Conservation (phyloP, 2,329 filamentous ascomycete genomes). For the Aspergillus eucalypticola region DNA sequence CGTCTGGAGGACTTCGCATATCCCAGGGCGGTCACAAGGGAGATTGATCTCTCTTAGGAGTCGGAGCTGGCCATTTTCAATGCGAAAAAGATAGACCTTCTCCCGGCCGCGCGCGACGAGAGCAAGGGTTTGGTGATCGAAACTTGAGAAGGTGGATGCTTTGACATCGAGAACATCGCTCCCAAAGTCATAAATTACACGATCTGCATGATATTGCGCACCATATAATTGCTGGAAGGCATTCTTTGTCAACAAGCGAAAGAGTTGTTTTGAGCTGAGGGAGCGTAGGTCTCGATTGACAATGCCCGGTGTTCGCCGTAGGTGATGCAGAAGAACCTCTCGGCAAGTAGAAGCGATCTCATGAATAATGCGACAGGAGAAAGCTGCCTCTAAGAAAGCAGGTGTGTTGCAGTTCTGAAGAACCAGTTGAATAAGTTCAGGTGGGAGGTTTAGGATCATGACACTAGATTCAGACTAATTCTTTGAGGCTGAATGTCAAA, state of each 20-base stretch:
- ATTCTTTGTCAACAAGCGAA: slow-evolving; percentile 32
- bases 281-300: slow-evolving; percentile 20
- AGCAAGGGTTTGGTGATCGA: slow-evolving; percentile 22
- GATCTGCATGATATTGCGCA: slow-evolving; percentile 35
- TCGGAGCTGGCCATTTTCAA: slow-evolving; percentile 20
- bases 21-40: slow-evolving; percentile 28
- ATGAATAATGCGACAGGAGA: slow-evolving; percentile 39
- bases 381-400: slow-evolving; percentile 41
- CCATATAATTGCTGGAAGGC: slow-evolving; percentile 39
- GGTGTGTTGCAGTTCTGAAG: slow-evolving; percentile 36
- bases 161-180: slow-evolving; percentile 31
- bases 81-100: slow-evolving; percentile 30
- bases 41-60: slow-evolving; percentile 21
- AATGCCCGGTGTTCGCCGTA: slow-evolving; percentile 37
- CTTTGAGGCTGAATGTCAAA: not conserved
- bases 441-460: slow-evolving; percentile 40
- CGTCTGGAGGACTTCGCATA: slow-evolving; percentile 35
- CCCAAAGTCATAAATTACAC: slow-evolving; percentile 30
- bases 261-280: slow-evolving; percentile 30
- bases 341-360: slow-evolving; percentile 37
- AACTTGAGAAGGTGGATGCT: slow-evolving; percentile 34
- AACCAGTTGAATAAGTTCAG: slow-evolving; percentile 43
- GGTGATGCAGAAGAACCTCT: slow-evolving; percentile 39
- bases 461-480: not conserved
- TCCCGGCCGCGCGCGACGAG: slow-evolving; percentile 34